phyloP scores from a whole-genome alignment of 768 basidiomycete species.

The Termitomyces sp. region DNA sequence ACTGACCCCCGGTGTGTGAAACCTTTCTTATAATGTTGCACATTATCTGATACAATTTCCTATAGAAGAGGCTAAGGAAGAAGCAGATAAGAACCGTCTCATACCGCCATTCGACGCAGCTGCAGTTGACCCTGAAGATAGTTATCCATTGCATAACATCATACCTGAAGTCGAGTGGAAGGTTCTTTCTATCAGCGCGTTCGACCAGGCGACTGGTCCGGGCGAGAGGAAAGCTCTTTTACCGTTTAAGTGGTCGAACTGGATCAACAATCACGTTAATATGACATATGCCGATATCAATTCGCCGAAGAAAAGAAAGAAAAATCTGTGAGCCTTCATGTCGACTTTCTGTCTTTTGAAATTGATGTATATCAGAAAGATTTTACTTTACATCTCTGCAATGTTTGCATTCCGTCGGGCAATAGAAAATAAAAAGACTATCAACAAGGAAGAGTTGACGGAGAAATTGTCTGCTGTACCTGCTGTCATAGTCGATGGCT shows the following conservation, averaged over 20 bases:
- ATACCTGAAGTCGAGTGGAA: constrained; percentile 81
- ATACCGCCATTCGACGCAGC: constrained; percentile 69
- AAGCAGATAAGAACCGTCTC: constrained; percentile 57
- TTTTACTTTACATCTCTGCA: constrained; percentile 74
- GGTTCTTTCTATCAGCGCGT: constrained; percentile 48
- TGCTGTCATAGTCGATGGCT: constrained; percentile 59
- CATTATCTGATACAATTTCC: constrained; percentile 1
- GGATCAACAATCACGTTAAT: constrained; percentile 65
- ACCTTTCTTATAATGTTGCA: background rate
- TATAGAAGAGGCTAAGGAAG: constrained; percentile 62
- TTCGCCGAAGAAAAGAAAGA: constrained; percentile 50
- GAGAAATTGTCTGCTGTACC: constrained; percentile 58
- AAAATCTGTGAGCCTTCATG: constrained; percentile 50
- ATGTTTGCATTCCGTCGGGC: constrained; percentile 67
- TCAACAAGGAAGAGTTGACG: constrained; percentile 46
- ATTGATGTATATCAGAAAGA: constrained; percentile 42
- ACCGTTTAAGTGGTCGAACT: constrained; percentile 56
- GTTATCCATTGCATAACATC: constrained; percentile 69
- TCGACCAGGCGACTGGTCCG: constrained; percentile 45
- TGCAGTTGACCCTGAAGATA: constrained; percentile 65
- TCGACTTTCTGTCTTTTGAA: background rate
- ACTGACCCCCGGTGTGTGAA: constrained; percentile 57
- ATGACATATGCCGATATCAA: constrained; percentile 30
- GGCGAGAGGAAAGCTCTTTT: constrained; percentile 50
- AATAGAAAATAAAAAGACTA: constrained; percentile 28